Base-by-base conservation (phyloP, 2,329 filamentous ascomycete species). In the Ciborinia camelliae region DNA sequence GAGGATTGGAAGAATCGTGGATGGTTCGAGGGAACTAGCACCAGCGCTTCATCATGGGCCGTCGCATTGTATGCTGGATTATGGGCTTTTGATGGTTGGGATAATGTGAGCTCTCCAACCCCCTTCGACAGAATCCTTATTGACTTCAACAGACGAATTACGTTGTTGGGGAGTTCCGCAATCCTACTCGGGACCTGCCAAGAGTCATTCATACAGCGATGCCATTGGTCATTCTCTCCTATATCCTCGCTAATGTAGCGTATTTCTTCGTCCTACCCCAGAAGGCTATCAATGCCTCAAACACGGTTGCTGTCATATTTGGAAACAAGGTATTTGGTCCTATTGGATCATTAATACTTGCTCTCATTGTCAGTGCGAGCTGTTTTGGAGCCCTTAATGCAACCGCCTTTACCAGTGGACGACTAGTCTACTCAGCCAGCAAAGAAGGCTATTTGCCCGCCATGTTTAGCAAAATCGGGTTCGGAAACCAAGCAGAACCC, bases 51-150 rank as follows among this genome's bases (percentile, higher is more conserved):
- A 54, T 88, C 88, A 70, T 98, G 93, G 90, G 95, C 95, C 3
- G 90, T 99, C 54, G 95, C 95, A 0, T 79, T 99, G 54, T 99
- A 99, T 76, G 94, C 92, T 20, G 95, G 95, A 10, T 82, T 99
- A 6, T 99, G 95, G 95, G 95, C 95, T 0, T 99, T 95, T 78
- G 95, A 99, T 75, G 95, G 95, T 37, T 99, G 95, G 95, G 95
- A 99, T 75, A 99, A 99, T 76, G 92, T 95, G 79, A 80, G 89
- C 81, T 41, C 57, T n/a, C 12, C 12, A 51, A 32, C 30, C 8
- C 35, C 63, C n/a, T 37, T 45, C 32, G 20, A 8, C 23, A 30
- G 6, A 26, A 18, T 10, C 3, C 53, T 18, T 68, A 63, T 72
- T 78, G 70, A 77, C 68, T 47, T 43, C 52, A 28, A 12, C 68